These are phyloP conservation scores for Carex littledalei DNA, from an alignment of 176 grass and related monocot genomes.

Conservation along the genomic window DNA sequence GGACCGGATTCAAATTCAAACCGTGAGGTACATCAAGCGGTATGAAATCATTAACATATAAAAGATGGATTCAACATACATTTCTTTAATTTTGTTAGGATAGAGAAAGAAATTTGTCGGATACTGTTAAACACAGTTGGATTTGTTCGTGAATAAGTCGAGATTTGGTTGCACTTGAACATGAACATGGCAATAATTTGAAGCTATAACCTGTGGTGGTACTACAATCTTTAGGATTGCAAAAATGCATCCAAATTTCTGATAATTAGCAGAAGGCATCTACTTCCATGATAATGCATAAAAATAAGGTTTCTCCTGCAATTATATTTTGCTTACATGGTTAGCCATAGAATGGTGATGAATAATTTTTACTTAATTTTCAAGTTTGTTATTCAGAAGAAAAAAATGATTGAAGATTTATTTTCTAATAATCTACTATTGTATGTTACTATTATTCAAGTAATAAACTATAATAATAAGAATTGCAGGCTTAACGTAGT, in stretches of 20 bases:
- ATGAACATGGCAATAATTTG: neutral
- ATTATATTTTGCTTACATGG: neutral
- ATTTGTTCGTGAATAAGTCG: neutral
- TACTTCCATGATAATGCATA: neutral
- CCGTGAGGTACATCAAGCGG: too few relatives aligned
- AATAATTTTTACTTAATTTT: too few relatives aligned
- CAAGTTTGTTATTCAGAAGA: neutral
- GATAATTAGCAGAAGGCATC: neutral
- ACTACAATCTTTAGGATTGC: neutral
- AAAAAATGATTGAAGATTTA: neutral
- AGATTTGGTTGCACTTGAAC: neutral
- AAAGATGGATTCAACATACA: too few relatives aligned
- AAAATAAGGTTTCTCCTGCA: neutral
- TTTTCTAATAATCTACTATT: neutral
- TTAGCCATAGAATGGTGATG: too few relatives aligned
- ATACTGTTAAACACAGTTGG: neutral
- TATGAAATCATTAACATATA: too few relatives aligned
- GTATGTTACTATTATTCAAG: neutral
- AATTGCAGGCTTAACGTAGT: too few relatives aligned
- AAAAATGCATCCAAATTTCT: neutral
- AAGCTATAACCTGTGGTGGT: neutral
- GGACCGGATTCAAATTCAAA: too few relatives aligned
- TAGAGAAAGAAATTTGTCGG: neutral
- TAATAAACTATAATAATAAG: neutral
- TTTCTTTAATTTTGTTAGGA: too few relatives aligned